Conservation (phyloP, 140 eudicot genomes). For the Oenanthe javanica region DNA sequence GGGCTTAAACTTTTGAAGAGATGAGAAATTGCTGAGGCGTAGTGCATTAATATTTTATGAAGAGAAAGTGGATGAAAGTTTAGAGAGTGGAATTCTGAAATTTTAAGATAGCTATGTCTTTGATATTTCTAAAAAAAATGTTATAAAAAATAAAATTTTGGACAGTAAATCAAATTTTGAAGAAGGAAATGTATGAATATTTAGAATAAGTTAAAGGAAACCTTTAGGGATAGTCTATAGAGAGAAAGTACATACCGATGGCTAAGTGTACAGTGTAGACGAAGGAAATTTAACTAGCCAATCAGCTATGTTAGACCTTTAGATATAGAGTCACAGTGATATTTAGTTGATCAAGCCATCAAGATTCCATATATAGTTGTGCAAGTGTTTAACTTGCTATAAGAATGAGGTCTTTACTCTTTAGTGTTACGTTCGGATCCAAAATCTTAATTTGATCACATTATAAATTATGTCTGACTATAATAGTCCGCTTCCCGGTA, state of each 20-base stretch:
- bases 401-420: background rate
- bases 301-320: background rate
- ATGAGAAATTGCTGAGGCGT: background rate
- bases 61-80: background rate
- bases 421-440: too few relatives aligned
- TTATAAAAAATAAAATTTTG: background rate
- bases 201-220: background rate
- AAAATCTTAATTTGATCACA: background rate
- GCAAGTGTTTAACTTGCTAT: background rate
- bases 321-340: background rate
- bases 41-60: background rate
- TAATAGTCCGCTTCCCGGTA: background rate
- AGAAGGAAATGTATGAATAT: background rate
- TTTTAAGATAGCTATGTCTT: background rate
- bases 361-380: background rate
- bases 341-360: background rate
- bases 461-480: background rate
- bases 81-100: background rate
- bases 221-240: background rate
- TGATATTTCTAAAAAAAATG: background rate
- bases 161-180: background rate
- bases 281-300: background rate
- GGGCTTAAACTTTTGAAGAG: background rate
- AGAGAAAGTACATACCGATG: background rate
- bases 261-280: background rate